A percentile compares a stretch with the other conserved stretches of the same genome.
phyloP scores from a whole-genome alignment of 108 stramenopile species.

The Mediolabrus comicus region DNA sequence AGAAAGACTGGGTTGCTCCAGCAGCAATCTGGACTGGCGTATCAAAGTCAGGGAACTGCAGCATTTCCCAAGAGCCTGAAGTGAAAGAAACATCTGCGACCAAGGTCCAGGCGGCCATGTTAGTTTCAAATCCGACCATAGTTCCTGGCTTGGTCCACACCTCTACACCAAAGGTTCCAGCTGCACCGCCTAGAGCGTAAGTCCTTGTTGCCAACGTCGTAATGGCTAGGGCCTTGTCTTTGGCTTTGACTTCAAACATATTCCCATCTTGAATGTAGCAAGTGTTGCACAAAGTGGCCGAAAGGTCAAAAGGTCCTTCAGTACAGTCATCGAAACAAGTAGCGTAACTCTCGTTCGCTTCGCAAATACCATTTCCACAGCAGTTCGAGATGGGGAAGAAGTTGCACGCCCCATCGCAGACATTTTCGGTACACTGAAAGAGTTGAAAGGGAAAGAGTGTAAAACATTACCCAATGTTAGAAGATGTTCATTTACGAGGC shows the following conservation, averaged over 20 bases:
- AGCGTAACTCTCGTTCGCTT: neutral
- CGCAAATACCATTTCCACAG: conserved; percentile 2
- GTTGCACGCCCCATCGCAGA: neutral
- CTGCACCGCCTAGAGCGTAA: neutral
- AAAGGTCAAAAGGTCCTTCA: neutral
- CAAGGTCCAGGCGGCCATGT: neutral
- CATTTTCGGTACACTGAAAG: neutral
- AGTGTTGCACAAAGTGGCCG: neutral
- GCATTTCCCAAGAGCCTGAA: neutral
- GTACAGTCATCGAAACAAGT: neutral
- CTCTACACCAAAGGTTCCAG: neutral
- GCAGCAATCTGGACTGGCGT: conserved; percentile 1
- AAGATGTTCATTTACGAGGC: neutral
- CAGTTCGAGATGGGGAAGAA: neutral
- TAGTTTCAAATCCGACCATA: neutral
- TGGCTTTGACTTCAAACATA: conserved; percentile 7
- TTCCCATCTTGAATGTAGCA: conserved; percentile 6
- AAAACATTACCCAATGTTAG: neutral
- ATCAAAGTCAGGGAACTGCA: neutral
- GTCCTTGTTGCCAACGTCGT: conserved; percentile 1
- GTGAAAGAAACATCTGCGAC: neutral
- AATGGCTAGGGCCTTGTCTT: neutral
- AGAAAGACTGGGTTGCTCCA: conserved; percentile 1
- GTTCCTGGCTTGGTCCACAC: conserved; percentile 8
- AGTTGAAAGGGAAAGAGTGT: neutral